Percentiles rank a stretch among this genome's conserved stretches.
Evolutionary conservation across 108 stramenopile species (phyloP).

Genomic region (Epipyxis sp.): DNA sequence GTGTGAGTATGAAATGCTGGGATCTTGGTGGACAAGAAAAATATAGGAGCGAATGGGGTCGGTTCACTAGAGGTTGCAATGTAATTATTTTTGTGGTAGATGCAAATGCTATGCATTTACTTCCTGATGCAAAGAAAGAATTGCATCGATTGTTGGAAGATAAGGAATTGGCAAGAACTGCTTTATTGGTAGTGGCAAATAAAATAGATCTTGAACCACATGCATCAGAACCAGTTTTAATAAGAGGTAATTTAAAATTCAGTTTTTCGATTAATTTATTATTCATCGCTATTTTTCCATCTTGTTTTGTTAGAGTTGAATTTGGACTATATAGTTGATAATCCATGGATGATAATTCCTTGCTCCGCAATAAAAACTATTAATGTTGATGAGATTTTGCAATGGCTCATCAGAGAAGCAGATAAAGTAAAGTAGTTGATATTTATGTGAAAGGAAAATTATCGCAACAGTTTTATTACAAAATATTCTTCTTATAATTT

Average conservation of each 20-base stretch:
- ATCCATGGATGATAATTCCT: slow-evolving; percentile 93
- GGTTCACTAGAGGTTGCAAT: slow-evolving; percentile 88
- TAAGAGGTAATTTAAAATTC: slow-evolving; percentile 60
- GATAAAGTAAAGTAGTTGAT: no score
- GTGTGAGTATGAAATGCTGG: slow-evolving; percentile 95
- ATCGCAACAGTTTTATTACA: no score
- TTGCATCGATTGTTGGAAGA: slow-evolving; percentile 87
- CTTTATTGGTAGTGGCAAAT: slow-evolving; percentile 84
- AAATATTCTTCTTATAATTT: no score
- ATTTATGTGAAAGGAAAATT: no score
- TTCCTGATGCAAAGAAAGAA: slow-evolving; percentile 78
- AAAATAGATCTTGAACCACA: slow-evolving; percentile 80
- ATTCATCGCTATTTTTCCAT: neutral
- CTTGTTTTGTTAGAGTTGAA: slow-evolving; percentile 57
- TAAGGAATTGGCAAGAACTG: slow-evolving; percentile 76
- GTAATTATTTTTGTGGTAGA: slow-evolving; percentile 93
- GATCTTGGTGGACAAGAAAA: slow-evolving; percentile 90
- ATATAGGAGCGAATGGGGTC: slow-evolving; percentile 83
- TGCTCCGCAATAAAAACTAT: slow-evolving; percentile 77
- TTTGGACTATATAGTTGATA: slow-evolving; percentile 89
- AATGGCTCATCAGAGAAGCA: slow-evolving; percentile 82
- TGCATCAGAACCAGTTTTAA: slow-evolving; percentile 43
- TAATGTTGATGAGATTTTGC: slow-evolving; percentile 88
- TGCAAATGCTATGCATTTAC: slow-evolving; percentile 76
- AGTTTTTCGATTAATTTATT: neutral